Conservation (phyloP, 257 asterid genomes). For the Scutellaria galericulata region DNA sequence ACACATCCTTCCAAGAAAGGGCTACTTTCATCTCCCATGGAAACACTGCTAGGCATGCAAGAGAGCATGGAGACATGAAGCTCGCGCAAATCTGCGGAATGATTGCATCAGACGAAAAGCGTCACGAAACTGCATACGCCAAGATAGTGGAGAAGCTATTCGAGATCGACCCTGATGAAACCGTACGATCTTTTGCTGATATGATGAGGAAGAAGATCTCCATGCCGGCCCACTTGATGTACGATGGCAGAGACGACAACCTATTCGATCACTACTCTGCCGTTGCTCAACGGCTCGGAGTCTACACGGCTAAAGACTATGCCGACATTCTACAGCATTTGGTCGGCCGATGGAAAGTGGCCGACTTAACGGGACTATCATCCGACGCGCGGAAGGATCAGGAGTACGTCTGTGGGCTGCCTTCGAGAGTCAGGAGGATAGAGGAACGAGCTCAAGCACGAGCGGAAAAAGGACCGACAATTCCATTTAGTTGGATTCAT, state of each 20-base stretch:
- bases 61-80: slow-evolving; percentile 59
- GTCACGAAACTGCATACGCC: slow-evolving; percentile 70
- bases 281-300: slow-evolving; percentile 57
- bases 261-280: slow-evolving; percentile 53
- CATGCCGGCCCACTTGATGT: slow-evolving; percentile 73
- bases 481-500: too few species aligned
- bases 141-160: slow-evolving; percentile 63
- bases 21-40: slow-evolving; percentile 74
- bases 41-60: slow-evolving; percentile 65
- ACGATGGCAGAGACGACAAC: slow-evolving; percentile 62
- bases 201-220: slow-evolving; percentile 74
- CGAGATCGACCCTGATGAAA: slow-evolving; percentile 45
- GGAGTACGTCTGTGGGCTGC: too few species aligned
- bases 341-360: too few species aligned
- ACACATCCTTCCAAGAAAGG: slow-evolving; percentile 74
- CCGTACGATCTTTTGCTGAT: slow-evolving; percentile 62
- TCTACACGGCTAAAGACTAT: slow-evolving; percentile 62
- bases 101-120: slow-evolving; percentile 70
- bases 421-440: too few species aligned
- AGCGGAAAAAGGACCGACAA: too few species aligned
- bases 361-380: too few species aligned
- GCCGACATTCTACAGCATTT: slow-evolving; percentile 44
- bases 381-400: too few species aligned
- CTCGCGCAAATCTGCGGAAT: slow-evolving; percentile 70
- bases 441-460: too few species aligned